Base-by-base conservation (phyloP, 805 yeast species). In the Sugiyamaella valdiviana region DNA sequence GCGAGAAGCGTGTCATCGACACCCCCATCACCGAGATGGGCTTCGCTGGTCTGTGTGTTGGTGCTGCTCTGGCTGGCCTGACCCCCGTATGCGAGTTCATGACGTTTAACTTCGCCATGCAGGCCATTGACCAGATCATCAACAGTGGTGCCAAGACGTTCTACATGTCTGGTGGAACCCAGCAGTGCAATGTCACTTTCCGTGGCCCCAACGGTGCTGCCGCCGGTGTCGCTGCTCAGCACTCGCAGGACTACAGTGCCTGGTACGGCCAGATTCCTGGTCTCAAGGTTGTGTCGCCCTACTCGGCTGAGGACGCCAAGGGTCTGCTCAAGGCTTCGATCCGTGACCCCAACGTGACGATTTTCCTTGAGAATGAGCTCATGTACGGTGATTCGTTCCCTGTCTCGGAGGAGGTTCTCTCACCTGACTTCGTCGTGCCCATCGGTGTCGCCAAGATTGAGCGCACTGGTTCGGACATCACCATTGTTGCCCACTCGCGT, bases 171-270 rank as follows among this genome's bases (percentile, higher is more conserved):
- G 99, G 99, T 69, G 99, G 99, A 77, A 85, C 82, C 55, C 96
- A 90, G 73, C 91, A 91, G 55, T 90, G 97, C 77, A 90, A 87
- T 73, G 87, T 91, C 65, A 90, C 95, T 48, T 93, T 93, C 78
- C 84, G 99, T 74, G 99, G 99, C 64, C 98, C 99, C 54, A 93
- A 93, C 71, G 99, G 99, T 72, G 96, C 99, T 44, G 96, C 99
- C 60, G 97, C 97, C 44, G 98, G 98, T 80, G 99, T 93, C 60
- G 99, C 80, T 62, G 99, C 99, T 51, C 99, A 93, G 74, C 99
- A 93, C 75, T 93, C 99, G 22, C 99, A 93, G 75, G 95, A 89
- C 74, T 93, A 81, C 70, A 78, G 96, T 49, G 89, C 96, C 47
- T 93, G 99, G 99, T 93, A 93, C 73, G 98, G 96, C 58, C 76